Base-by-base conservation (phyloP, 495 filamentous ascomycete species). In the Penicillium alfredii region DNA sequence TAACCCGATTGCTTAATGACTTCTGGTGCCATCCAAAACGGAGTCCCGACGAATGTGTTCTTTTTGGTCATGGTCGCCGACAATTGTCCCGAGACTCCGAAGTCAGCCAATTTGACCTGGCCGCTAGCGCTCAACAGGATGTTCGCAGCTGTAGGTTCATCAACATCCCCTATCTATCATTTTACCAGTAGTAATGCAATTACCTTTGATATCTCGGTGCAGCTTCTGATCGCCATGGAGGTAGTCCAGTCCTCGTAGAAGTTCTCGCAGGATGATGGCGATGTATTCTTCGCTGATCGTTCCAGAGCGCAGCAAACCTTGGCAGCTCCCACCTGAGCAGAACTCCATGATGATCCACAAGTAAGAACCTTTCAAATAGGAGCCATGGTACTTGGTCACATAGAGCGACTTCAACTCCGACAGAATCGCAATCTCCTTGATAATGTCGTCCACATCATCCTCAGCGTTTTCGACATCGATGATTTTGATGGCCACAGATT, bases 21-120 rank as follows among this genome's bases (percentile, higher is more conserved):
- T 60, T 98, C 92, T 6, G 92, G 92, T 4, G 92, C 92, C 92
- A 98, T 98, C 92, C 92, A 98, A 63, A 96, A 98, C 1, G 92
- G 92, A 2, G 92, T 97, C 9, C 92, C 92, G 14, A 98, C 92
- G 56, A 98, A 98, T 0, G 92, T 98, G 53, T 97, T 98, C 61
- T 95, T 95, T 66, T 96, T 94, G 15, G 93, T 95, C 86, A 96
- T 97, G n/a, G 92, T 96, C 2, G 88, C 87, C 14, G 90, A 89
- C n/a, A 98, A 71, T 53, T 98, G 92, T 9, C 90, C 88, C 14
- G 90, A 94, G 10, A 98, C 92, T 28, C 92, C 92, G 64, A 98
- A 98, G 62, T 98, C 92, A 6, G 92, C 92, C 39, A 98, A 68
- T 59, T 98, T 98, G 38, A 98, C 92, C 61, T 96, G 88, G 4